These are phyloP conservation scores for Fistulina hepatica DNA, from an alignment of 1,284 basidiomycete genomes.

Conservation along the genomic window DNA sequence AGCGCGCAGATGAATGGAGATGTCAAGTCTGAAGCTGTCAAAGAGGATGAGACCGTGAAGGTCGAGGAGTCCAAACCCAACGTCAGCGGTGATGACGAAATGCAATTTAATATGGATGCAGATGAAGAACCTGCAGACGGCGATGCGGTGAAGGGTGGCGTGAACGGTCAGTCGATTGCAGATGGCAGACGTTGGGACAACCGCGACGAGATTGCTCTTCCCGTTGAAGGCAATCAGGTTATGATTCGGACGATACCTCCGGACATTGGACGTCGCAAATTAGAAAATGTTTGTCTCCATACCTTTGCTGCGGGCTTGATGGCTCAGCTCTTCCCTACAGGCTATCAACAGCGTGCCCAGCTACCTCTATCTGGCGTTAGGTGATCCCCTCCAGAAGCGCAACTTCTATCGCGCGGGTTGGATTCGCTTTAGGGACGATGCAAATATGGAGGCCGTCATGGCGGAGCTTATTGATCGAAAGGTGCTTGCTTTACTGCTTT, in stretches of 20 bases:
- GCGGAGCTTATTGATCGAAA: constrained; percentile 71
- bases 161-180: constrained; percentile 42
- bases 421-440: constrained; percentile 76
- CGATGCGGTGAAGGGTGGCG: constrained; percentile 40
- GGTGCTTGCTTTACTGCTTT: constrained; percentile 32
- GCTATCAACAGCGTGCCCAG: constrained; percentile 56
- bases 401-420: constrained; percentile 89
- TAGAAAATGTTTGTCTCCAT: constrained; percentile 63
- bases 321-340: constrained; percentile 26
- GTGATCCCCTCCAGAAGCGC: constrained; percentile 82
- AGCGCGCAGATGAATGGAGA: constrained; percentile 2
- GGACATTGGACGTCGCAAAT: constrained; percentile 74
- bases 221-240: constrained; percentile 76
- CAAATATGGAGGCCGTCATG: constrained; percentile 68
- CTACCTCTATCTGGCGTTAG: constrained; percentile 74
- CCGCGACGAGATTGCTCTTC: constrained; percentile 67
- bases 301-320: constrained; percentile 3
- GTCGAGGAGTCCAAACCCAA: constrained; percentile 19
- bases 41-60: constrained; percentile 25
- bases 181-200: constrained; percentile 40
- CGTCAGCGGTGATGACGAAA: constrained; percentile 42
- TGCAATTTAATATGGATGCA: constrained; percentile 54
- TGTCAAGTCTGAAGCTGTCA: constrained; percentile 12
- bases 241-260: constrained; percentile 92
- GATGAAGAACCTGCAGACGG: constrained; percentile 61